Evolutionary conservation across 257 asterid species (phyloP), one percentile per base, ranked within the genome.

Genomic region (Lavandula angustifolia): DNA sequence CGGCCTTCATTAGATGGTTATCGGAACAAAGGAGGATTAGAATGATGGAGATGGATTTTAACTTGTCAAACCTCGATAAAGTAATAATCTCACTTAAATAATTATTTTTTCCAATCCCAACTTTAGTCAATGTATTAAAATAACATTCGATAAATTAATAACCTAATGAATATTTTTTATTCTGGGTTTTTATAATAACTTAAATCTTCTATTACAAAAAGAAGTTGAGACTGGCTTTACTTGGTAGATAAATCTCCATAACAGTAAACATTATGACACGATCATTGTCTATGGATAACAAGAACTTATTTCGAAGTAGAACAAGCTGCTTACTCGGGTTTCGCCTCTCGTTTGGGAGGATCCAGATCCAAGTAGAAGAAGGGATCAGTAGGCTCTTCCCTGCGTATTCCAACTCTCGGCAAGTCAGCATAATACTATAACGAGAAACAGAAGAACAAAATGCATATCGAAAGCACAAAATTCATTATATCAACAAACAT

Each of bases 371-470:
- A 79, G 83, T 89, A 87, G 76, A 50, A 65, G 84, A 85, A 94
- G 43, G 96, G 95, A 77, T 81, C 89, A 0, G 92, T 90, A 13
- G 99, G 99, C 80, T 94, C 99, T 64, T 94, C 96, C 85, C 99
- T 92, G 95, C 87, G 84, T 34, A 62, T 37, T 33, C 59, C 46
- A 57, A 70, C 57, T n/a, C 1, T 34, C 65, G 63, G 56, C 54
- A 35, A 22, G 27, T 22, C 27, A 22, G 1, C n/a, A 64, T 38
- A 62, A 13, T 27, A 32, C 18, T 44, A n/a, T n/a, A 11, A 69
- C 9, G 40, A 35, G 41, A 54, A 44, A 54, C 17, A 14, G 13
- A 31, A 35, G 7, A 4, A 56, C 17, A 1, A 41, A 50, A 9
- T 42, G 48, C 48, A 42, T 42, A 42, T 42, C 14, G 14, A 42